Evolutionary conservation across 305 asterid species (phyloP).

Genomic region (Ilex paraguariensis): DNA sequence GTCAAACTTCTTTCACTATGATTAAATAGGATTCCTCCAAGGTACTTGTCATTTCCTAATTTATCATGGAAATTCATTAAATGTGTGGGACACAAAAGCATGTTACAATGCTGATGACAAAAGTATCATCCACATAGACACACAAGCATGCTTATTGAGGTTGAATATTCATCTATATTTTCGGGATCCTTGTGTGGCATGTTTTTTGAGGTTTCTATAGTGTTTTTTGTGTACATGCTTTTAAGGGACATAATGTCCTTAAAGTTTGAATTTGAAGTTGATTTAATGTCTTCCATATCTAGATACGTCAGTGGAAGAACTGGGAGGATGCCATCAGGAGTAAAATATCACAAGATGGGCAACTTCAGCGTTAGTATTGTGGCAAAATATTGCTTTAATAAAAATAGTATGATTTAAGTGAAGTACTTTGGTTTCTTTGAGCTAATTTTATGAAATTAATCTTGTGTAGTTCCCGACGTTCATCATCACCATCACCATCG

Average conservation of each 20-base stretch:
- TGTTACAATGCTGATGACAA: no score
- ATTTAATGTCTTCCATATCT: background rate
- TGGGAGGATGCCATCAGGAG: constrained; percentile 63
- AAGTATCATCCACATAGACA: no score
- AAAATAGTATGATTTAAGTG: background rate
- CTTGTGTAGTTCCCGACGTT: constrained; percentile 5
- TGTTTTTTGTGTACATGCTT: no score
- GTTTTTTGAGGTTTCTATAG: no score
- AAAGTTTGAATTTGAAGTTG: no score
- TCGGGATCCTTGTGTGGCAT: background rate
- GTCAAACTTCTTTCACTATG: no score
- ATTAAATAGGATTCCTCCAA: no score
- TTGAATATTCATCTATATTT: background rate
- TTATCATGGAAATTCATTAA: no score
- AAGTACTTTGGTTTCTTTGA: background rate
- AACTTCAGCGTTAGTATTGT: background rate
- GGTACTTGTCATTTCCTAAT: no score
- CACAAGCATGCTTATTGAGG: no score
- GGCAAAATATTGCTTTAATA: background rate
- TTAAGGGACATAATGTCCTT: no score
- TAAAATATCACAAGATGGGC: constrained; percentile 16
- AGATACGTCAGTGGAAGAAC: constrained; percentile 68
- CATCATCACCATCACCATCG: constrained; percentile 13
- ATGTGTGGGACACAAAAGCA: no score
- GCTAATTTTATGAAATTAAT: background rate